These are phyloP conservation scores for Wickerhamiella siamensis DNA, from an alignment of 805 yeast genomes.

Conservation along the genomic window DNA sequence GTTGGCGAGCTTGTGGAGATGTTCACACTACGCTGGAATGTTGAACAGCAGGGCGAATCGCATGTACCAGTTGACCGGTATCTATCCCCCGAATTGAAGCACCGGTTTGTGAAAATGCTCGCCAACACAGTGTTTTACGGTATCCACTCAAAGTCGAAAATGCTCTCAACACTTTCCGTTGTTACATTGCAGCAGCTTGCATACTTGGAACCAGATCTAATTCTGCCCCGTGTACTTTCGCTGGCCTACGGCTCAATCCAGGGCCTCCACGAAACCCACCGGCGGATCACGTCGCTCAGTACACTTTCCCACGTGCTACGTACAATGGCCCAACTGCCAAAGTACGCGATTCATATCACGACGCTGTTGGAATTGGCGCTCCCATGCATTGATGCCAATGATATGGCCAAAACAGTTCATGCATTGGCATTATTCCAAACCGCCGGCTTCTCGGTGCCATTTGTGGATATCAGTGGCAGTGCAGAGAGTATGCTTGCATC, in stretches of 20 bases:
- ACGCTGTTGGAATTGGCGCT: constrained; percentile 54
- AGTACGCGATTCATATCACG: constrained; percentile 65
- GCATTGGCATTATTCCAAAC: constrained; percentile 58
- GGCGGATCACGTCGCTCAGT: constrained; percentile 59
- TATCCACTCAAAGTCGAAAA: constrained; percentile 31
- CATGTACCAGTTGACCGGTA: constrained; percentile 17
- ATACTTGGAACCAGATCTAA: constrained; percentile 38
- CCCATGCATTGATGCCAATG: constrained; percentile 83
- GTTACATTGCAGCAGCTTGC: constrained; percentile 30
- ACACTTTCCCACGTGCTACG: constrained; percentile 52
- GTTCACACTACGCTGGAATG: constrained; percentile 25
- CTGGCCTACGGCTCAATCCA: constrained; percentile 51
- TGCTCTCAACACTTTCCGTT: constrained; percentile 6
- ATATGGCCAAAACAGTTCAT: constrained; percentile 53
- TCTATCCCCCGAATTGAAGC: constrained; percentile 22
- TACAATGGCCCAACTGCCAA: constrained; percentile 46
- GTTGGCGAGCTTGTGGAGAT: constrained; percentile 39
- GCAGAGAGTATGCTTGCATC: constrained; percentile 5
- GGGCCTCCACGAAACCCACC: constrained; percentile 42
- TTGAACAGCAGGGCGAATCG: constrained; percentile 23
- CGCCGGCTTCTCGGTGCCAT: constrained; percentile 57
- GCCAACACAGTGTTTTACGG: constrained; percentile 40
- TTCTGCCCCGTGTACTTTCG: constrained; percentile 24
- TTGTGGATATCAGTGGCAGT: constrained; percentile 38
- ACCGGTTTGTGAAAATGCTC: constrained; percentile 37